Base-by-base conservation (phyloP, 768 basidiomycete genomes). In the Kwoniella europaea region DNA sequence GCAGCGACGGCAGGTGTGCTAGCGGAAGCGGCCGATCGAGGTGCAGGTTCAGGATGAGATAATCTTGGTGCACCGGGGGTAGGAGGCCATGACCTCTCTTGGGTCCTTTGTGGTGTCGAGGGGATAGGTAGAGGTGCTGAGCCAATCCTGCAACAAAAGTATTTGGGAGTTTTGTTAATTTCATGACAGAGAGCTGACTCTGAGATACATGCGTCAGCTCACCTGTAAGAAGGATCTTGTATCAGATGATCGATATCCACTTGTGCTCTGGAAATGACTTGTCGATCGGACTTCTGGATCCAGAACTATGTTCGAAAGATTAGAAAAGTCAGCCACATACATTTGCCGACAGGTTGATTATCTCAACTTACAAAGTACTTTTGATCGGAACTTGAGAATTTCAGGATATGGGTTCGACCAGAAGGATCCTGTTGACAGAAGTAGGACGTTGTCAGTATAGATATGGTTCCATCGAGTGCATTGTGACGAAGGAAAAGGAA, bases 301-400 rank as follows among this genome's bases (percentile, higher is more conserved):
- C 80, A 83, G 77, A 76, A 83, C 82, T 83, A 63, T 1, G 22
- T 27, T 43, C 15, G 20, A 10, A 53, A 16, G 44, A 35, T 15
- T 12, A 7, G 2, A 41, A 42, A 10, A 44, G 35, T 22, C 3
- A 2, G 41, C 9, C 15, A 15, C 59, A 7, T 43, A 57, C 29
- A 4, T 22, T 52, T 27, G n/a, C 5, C n/a, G 20, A 15, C n/a
- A 16, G 4, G n/a, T 52, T 44, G 13, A 35, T 35, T 35, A 35
- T 35, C 35, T 6, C 24, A 16, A 54, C 89, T 83, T 79, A 95
- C 94, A 82, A 97, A 96, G 82, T 94, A 91, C 72, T 89, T 88
- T 79, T 93, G 91, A 81, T 93, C 88, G 15, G 93, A 95, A 22
- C 92, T 93, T 0, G 91, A 90, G 85, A 97, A 96, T 84, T 92